Evolutionary conservation across 148 eudicot species (phyloP).

Genomic region (Selenicereus undatus): DNA sequence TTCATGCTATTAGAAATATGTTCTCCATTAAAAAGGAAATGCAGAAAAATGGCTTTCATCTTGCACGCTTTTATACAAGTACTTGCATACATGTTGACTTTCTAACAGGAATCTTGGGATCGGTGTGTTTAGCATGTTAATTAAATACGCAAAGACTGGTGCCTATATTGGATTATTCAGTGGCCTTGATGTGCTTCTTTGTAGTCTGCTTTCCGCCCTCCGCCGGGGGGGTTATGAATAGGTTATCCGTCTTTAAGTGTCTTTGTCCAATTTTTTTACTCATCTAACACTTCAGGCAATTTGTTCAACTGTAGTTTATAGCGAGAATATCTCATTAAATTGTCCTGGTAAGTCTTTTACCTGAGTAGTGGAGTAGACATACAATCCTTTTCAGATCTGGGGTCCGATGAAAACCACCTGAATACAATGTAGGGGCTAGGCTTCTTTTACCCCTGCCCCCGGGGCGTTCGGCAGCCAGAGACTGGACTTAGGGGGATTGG

Average conservation of each 20-base stretch:
- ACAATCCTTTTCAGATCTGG: no score
- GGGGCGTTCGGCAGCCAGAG: no score
- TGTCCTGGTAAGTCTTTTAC: not conserved
- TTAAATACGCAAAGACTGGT: not conserved
- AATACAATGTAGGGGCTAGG: not conserved
- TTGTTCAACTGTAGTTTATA: not conserved
- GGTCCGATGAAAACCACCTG: not conserved
- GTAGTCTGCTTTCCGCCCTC: no score
- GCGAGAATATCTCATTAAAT: not conserved
- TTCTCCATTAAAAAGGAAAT: not conserved
- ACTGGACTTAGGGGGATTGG: no score
- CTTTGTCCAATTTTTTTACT: no score
- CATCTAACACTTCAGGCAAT: not conserved
- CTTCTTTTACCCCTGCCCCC: not conserved
- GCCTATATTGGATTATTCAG: not conserved
- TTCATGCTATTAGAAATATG: no score
- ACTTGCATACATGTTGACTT: no score
- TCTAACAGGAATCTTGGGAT: no score
- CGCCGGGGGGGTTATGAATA: no score
- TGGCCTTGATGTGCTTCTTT: no score
- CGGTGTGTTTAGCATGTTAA: not conserved
- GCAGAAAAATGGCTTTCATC: not conserved
- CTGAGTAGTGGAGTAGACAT: not conserved
- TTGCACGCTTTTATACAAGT: not conserved
- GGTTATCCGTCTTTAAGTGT: no score